Evolutionary conservation across 768 basidiomycete species (phyloP).

Genomic region (Cyclocybe aegerita): DNA sequence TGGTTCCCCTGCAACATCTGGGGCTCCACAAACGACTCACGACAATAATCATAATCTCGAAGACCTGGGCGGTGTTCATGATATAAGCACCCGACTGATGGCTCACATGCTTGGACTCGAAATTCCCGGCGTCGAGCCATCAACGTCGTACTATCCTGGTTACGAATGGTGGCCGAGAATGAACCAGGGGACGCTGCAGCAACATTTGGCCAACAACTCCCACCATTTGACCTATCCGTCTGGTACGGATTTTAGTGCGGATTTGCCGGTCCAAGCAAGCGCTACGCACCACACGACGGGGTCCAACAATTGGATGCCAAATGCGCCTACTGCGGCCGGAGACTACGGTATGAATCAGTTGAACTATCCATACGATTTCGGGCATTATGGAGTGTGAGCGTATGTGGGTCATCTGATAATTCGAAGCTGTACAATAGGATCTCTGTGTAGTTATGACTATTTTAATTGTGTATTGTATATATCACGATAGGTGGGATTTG

Average conservation of each 20-base stretch:
- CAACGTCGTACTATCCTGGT: slow-evolving; percentile 53
- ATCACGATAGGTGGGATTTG: slow-evolving; percentile 10
- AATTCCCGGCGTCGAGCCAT: slow-evolving; percentile 62
- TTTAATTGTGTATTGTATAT: slow-evolving; percentile 10
- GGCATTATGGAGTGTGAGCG: slow-evolving; percentile 25
- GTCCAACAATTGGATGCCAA: slow-evolving; percentile 12
- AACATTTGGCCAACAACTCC: slow-evolving; percentile 1
- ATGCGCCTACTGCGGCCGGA: slow-evolving; percentile 8
- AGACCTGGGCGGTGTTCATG: slow-evolving; percentile 52
- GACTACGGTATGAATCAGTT: slow-evolving; percentile 18
- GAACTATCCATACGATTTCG: slow-evolving; percentile 30
- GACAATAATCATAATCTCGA: slow-evolving; percentile 24
- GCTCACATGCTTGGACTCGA: slow-evolving; percentile 72
- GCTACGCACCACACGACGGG: slow-evolving; percentile 8
- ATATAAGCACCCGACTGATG: slow-evolving; percentile 64
- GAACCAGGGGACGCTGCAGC: slow-evolving; percentile 21
- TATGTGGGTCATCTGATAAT: slow-evolving; percentile 9
- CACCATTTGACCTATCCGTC: slow-evolving; percentile 10
- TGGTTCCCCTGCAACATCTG: slow-evolving; percentile 9
- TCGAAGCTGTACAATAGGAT: slow-evolving; percentile 12
- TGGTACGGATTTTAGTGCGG: slow-evolving; percentile 13
- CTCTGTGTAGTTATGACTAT: slow-evolving; percentile 10
- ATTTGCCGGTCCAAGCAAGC: slow-evolving; percentile 5
- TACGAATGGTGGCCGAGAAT: slow-evolving; percentile 69
- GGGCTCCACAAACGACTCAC: slow-evolving; percentile 10